Evolutionary conservation across 495 filamentous ascomycete species (phyloP).

Genomic region (Aspergillus nidulans): DNA sequence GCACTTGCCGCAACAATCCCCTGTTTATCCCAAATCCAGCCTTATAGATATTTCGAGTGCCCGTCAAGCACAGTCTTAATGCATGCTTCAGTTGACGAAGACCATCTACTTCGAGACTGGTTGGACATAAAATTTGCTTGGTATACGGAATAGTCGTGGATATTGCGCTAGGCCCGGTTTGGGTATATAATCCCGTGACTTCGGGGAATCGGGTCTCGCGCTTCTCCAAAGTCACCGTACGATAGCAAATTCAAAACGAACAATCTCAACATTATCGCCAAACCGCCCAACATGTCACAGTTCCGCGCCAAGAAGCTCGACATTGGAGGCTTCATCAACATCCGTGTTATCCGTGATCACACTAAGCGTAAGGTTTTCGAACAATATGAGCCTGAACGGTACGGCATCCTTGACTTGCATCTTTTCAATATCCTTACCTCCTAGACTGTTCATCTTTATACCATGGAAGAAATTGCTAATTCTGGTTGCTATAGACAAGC

Average conservation of each 20-base stretch:
- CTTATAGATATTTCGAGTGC: too few species aligned
- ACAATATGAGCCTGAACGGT: slow-evolving; percentile 82
- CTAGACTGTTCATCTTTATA: not conserved
- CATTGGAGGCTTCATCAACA: slow-evolving; percentile 79
- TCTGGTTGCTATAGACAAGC: slow-evolving; percentile 67
- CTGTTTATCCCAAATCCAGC: too few species aligned
- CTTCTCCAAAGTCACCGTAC: slow-evolving; percentile 6
- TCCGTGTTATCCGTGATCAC: slow-evolving; percentile 81
- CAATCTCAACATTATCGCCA: not conserved
- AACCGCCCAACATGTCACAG: slow-evolving; percentile 56
- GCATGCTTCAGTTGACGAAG: too few species aligned
- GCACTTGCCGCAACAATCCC: too few species aligned
- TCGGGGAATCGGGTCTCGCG: not conserved
- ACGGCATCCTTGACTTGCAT: slow-evolving; percentile 7
- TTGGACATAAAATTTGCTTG: not conserved
- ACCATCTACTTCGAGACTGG: too few species aligned
- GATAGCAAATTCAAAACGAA: not conserved
- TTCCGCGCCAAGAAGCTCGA: slow-evolving; percentile 86
- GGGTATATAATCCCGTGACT: slow-evolving; percentile 26
- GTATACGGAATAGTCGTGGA: not conserved
- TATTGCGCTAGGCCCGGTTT: slow-evolving; percentile 32
- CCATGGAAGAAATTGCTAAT: too few species aligned
- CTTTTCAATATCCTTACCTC: not conserved
- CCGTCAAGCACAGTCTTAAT: too few species aligned
- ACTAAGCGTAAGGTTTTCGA: slow-evolving; percentile 91